Conservation (phyloP, 345 rosid species). For the Euclidium syriacum region DNA sequence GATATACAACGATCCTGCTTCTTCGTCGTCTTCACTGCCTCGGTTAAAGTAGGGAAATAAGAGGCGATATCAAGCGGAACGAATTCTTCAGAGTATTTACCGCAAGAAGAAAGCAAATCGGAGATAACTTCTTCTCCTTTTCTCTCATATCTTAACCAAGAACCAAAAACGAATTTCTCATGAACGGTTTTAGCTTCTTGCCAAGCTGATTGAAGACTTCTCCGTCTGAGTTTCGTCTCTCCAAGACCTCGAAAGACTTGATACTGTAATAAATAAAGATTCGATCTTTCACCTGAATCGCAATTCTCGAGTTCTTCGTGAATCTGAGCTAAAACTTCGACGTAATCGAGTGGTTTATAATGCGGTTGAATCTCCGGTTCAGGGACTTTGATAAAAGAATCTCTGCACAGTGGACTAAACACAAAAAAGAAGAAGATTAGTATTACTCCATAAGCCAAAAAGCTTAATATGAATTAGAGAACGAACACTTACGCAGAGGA, state of each 20-base stretch:
- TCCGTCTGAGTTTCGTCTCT: slow-evolving; percentile 75
- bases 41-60: slow-evolving; percentile 41
- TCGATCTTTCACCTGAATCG: slow-evolving; percentile 55
- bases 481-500: slow-evolving; percentile 82
- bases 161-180: slow-evolving; percentile 82
- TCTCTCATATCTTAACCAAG: slow-evolving; percentile 88
- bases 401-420: slow-evolving; percentile 60
- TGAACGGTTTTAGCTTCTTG: slow-evolving; percentile 74
- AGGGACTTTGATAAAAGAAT: slow-evolving; percentile 90
- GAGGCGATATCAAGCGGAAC: slow-evolving; percentile 67
- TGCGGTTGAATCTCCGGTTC: slow-evolving; percentile 69
- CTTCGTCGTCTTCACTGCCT: slow-evolving; percentile 31
- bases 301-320: slow-evolving; percentile 96
- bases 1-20: slow-evolving; percentile 19
- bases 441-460: neutral
- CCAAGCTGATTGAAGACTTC: slow-evolving; percentile 94
- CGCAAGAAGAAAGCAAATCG: slow-evolving; percentile 74
- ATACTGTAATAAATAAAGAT: slow-evolving; percentile 69
- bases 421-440: slow-evolving; percentile 7
- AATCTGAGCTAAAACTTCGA: slow-evolving; percentile 92
- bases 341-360: slow-evolving; percentile 85
- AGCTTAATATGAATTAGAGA: neutral
- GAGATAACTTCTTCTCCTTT: slow-evolving; percentile 84
- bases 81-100: slow-evolving; percentile 65
- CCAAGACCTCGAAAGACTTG: slow-evolving; percentile 93